phyloP scores from a whole-genome alignment of 768 basidiomycete species.

The Auricularia heimuer region DNA sequence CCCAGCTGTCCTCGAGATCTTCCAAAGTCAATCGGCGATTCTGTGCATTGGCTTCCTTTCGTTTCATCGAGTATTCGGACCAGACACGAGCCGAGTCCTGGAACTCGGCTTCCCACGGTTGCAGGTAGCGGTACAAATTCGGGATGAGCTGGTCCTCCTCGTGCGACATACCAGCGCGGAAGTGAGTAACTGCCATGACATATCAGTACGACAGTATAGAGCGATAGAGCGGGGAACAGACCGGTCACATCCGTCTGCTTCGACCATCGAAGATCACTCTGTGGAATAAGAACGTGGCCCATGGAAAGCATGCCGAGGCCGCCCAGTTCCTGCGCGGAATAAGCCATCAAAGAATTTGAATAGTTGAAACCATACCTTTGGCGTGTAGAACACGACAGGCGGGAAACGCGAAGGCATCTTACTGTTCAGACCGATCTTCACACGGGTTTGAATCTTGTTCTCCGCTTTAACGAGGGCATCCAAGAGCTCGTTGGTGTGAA shows the following conservation, averaged over 20 bases:
- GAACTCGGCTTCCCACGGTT: conserved; percentile 98
- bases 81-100: conserved; percentile 97
- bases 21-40: conserved; percentile 94
- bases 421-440: conserved; percentile 98
- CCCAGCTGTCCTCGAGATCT: conserved; percentile 98
- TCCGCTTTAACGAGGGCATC: conserved; percentile 97
- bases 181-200: conserved; percentile 68
- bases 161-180: conserved; percentile 98
- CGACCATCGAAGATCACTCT: conserved; percentile 94
- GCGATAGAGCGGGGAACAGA: conserved; percentile 18
- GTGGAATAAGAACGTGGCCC: conserved; percentile 98
- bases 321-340: conserved; percentile 62
- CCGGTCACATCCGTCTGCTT: conserved; percentile 96
- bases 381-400: conserved; percentile 91
- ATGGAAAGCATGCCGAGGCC: conserved; percentile 99
- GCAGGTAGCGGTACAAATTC: conserved; percentile 92
- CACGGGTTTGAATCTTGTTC: conserved; percentile 99
- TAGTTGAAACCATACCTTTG: conserved; percentile 45
- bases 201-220: not conserved
- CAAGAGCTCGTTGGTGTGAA: conserved; percentile 92
- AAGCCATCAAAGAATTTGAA: not conserved
- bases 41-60: conserved; percentile 98
- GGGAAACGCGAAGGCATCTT: conserved; percentile 99
- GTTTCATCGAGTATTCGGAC: conserved; percentile 99
- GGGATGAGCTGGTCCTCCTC: conserved; percentile 94